A percentile compares a stretch with the other conserved stretches of the same genome.
These are phyloP conservation scores for Monilinia laxa DNA, from an alignment of 2,329 filamentous ascomycete species.

Conservation along the genomic window DNA sequence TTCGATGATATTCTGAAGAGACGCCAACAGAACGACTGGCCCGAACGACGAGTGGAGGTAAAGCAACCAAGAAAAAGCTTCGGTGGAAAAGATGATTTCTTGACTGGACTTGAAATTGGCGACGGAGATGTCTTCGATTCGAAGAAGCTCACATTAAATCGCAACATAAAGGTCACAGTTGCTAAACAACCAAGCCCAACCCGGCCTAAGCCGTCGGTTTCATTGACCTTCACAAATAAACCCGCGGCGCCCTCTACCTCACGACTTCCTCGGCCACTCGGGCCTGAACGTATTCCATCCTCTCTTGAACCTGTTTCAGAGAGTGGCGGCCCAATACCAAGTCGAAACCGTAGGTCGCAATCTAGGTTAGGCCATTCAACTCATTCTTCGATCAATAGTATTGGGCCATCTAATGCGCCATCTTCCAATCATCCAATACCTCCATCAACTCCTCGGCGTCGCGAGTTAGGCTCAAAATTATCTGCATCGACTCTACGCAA, in stretches of 20 bases:
- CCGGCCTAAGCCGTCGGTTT: constrained; percentile 72
- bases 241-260: constrained; percentile 54
- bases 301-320: constrained; percentile 92
- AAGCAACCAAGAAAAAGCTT: constrained; percentile 38
- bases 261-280: constrained; percentile 75
- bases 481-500: constrained; percentile 55
- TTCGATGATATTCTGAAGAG: constrained; percentile 76
- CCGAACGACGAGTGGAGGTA: constrained; percentile 48
- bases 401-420: constrained; percentile 60
- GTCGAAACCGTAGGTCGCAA: constrained; percentile 59
- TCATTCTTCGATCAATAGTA: constrained; percentile 66
- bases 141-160: constrained; percentile 79
- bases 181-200: constrained; percentile 66
- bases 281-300: constrained; percentile 69
- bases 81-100: constrained; percentile 67
- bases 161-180: constrained; percentile 85
- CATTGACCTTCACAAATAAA: constrained; percentile 89
- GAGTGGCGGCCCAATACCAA: constrained; percentile 70
- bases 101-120: constrained; percentile 83
- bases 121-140: constrained; percentile 79
- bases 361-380: constrained; percentile 68
- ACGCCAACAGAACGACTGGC: constrained; percentile 61
- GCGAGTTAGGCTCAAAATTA: constrained; percentile 56
- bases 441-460: constrained; percentile 60
- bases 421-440: constrained; percentile 54